Evolutionary conservation across 2,329 filamentous ascomycete species (phyloP).

Genomic region (Periconia macrospinosa): DNA sequence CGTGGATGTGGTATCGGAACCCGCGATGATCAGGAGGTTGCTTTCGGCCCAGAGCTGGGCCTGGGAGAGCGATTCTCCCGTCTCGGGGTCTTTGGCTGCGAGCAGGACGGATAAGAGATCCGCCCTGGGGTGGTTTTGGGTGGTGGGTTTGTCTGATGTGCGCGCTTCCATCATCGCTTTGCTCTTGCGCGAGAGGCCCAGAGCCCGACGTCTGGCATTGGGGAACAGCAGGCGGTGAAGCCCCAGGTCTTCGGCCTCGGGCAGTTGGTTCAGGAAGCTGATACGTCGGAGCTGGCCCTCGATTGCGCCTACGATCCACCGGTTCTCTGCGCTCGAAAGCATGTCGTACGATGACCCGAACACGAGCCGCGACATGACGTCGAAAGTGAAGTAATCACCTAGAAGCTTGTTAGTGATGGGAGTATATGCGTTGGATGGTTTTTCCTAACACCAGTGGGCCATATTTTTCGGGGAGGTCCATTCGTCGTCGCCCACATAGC

Average conservation of each 20-base stretch:
- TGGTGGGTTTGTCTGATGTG: neutral
- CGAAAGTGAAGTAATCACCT: slow-evolving; percentile 3
- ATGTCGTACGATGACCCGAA: slow-evolving; percentile 38
- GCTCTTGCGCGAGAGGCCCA: neutral
- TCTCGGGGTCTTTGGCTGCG: slow-evolving; percentile 45
- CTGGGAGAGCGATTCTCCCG: slow-evolving; percentile 36
- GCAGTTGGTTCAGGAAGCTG: neutral
- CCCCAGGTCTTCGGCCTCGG: neutral
- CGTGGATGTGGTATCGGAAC: slow-evolving; percentile 41
- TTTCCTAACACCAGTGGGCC: neutral
- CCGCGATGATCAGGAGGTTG: slow-evolving; percentile 30
- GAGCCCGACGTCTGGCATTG: neutral
- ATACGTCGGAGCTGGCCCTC: neutral
- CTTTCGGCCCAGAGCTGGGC: slow-evolving; percentile 47
- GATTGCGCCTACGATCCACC: slow-evolving; percentile 5
- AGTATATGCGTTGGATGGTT: neutral
- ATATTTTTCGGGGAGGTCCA: neutral
- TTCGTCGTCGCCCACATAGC: neutral
- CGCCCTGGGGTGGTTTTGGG: slow-evolving; percentile 6
- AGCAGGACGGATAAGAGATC: slow-evolving; percentile 48
- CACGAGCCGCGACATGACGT: slow-evolving; percentile 8
- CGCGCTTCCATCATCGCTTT: slow-evolving; percentile 9
- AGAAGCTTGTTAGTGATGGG: neutral
- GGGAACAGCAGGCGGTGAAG: neutral
- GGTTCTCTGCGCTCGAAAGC: slow-evolving; percentile 24